phyloP scores from a whole-genome alignment of 805 yeast species.

The Cyberlindnera suaveolens region DNA sequence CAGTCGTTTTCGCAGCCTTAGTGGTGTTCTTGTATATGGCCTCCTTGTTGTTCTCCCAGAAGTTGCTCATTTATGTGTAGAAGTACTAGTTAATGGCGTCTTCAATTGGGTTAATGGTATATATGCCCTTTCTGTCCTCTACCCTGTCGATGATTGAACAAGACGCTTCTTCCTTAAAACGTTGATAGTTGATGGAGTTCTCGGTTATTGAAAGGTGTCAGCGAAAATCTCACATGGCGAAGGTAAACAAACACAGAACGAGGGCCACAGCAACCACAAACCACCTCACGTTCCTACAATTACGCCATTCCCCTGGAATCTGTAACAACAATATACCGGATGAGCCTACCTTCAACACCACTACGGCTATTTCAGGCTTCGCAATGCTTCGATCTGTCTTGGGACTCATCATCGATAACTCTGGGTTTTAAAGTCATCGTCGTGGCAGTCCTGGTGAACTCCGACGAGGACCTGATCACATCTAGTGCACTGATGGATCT shows the following conservation, averaged over 20 bases:
- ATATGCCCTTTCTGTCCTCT: background rate
- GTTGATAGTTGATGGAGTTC: no score
- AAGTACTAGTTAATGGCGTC: background rate
- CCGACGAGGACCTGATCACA: slow-evolving; percentile 19
- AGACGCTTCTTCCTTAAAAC: no score
- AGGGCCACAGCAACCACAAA: no score
- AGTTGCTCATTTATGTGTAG: slow-evolving; percentile 16
- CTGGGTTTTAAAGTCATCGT: slow-evolving; percentile 16
- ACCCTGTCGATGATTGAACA: no score
- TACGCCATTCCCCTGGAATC: no score
- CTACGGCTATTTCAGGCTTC: no score
- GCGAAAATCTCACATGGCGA: no score
- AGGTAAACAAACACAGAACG: no score
- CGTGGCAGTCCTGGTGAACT: slow-evolving; percentile 17
- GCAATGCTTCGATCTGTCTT: background rate
- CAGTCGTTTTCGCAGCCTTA: slow-evolving; percentile 31
- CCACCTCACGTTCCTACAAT: no score
- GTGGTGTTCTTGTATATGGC: slow-evolving; percentile 30
- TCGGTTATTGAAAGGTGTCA: no score
- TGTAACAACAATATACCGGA: no score
- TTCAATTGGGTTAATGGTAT: background rate
- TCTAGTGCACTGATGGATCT: slow-evolving; percentile 12
- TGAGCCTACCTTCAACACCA: no score
- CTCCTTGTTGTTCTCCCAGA: slow-evolving; percentile 39
- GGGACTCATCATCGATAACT: slow-evolving; percentile 5